phyloP scores from a whole-genome alignment of 371 early-diverging fungal genomes.

The Nosema granulosis region DNA sequence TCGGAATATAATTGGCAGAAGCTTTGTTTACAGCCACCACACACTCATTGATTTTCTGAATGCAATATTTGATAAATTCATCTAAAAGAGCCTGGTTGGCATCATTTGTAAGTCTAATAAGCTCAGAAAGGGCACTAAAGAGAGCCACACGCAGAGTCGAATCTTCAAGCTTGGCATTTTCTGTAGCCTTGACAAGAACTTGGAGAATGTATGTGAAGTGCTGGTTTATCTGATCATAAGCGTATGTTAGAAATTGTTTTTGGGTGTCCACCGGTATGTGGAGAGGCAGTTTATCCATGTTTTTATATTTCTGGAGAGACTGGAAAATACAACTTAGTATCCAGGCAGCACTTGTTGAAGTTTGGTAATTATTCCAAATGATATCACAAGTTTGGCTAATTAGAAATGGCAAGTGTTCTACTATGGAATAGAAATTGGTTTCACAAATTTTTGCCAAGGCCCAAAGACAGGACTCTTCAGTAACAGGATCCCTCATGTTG shows the following conservation, averaged over 20 bases:
- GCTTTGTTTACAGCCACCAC: conserved; percentile 25
- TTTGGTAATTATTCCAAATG: conserved; percentile 16
- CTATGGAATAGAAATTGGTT: conserved; percentile 49
- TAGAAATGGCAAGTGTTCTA: conserved; percentile 25
- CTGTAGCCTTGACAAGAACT: conserved; percentile 30
- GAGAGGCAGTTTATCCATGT: conserved; percentile 1
- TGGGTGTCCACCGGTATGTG: conserved; percentile 20
- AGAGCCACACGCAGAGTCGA: conserved; percentile 55
- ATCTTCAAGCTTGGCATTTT: conserved; percentile 34
- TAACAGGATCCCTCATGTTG: conserved; percentile 21
- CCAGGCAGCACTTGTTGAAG: conserved; percentile 58
- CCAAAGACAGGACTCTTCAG: conserved; percentile 55
- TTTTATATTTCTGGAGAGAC: conserved; percentile 18
- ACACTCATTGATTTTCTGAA: conserved; percentile 38
- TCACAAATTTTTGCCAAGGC: conserved; percentile 58
- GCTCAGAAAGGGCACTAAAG: conserved; percentile 50
- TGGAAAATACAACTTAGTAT: conserved; percentile 31
- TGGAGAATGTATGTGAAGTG: conserved; percentile 52
- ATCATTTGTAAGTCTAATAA: conserved; percentile 23
- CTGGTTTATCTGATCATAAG: conserved; percentile 29
- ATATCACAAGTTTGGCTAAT: conserved; percentile 35
- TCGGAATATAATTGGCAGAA: conserved; percentile 21
- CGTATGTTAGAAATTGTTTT: background rate
- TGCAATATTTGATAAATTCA: conserved; percentile 37
- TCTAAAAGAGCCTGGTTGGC: conserved; percentile 27